phyloP scores from a whole-genome alignment of 768 basidiomycete species.

The Cystobasidium onofrii region DNA sequence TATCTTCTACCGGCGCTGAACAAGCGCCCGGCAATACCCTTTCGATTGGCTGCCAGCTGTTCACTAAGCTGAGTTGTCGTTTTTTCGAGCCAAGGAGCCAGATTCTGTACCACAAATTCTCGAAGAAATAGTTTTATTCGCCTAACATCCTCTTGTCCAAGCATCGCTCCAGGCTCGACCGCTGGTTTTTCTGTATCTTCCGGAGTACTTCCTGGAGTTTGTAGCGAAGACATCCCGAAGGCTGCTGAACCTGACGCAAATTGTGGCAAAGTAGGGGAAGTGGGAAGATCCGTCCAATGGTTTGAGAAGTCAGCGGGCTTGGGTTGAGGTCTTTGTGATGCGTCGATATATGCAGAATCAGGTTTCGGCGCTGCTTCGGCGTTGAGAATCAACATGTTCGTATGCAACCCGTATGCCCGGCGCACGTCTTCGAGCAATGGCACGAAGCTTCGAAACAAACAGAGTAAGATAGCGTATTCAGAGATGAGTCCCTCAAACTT shows the following conservation, averaged over 20 bases:
- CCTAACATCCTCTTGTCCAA: constrained; percentile 60
- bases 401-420: constrained; percentile 36
- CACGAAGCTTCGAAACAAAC: constrained; percentile 1
- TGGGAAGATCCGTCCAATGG: constrained; percentile 8
- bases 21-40: constrained; percentile 47
- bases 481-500: neutral
- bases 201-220: too few relatives aligned
- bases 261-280: constrained; percentile 4
- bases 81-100: constrained; percentile 95
- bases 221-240: too few relatives aligned
- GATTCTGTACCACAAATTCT: constrained; percentile 78
- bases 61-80: constrained; percentile 92
- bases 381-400: constrained; percentile 30
- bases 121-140: constrained; percentile 68
- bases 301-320: neutral
- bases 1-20: constrained; percentile 48
- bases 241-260: neutral
- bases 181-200: too few relatives aligned
- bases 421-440: constrained; percentile 35
- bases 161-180: neutral
- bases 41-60: constrained; percentile 43
- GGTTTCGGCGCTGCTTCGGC: constrained; percentile 3
- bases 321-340: constrained; percentile 5
- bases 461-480: neutral
- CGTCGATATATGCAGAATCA: constrained; percentile 18